These are phyloP conservation scores for Jaenimonas drosophilae DNA, from an alignment of 208 protist species.

Conservation along the genomic window DNA sequence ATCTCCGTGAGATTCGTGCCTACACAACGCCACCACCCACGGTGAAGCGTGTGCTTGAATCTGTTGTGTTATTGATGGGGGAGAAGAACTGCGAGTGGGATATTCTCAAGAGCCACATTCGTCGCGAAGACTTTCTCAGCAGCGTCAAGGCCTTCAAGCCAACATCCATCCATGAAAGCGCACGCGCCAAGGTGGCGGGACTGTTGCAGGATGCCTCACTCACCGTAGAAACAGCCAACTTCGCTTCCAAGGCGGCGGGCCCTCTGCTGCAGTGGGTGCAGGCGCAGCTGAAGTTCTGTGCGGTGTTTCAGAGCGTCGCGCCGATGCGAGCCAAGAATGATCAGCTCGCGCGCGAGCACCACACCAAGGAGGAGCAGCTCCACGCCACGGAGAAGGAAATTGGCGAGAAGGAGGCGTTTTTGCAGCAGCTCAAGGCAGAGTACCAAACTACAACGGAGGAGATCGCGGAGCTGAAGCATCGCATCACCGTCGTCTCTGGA, in stretches of 20 bases:
- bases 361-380: slow-evolving; percentile 40
- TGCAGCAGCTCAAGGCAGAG: slow-evolving; percentile 87
- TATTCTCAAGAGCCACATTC: slow-evolving; percentile 88
- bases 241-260: slow-evolving; percentile 94
- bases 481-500: slow-evolving; percentile 67
- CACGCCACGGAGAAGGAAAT: slow-evolving; percentile 72
- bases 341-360: slow-evolving; percentile 69
- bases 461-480: slow-evolving; percentile 85
- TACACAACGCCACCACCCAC: slow-evolving; percentile 94
- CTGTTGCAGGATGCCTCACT: slow-evolving; percentile 91
- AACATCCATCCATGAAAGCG: slow-evolving; percentile 56
- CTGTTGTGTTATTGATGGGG: slow-evolving; percentile 83
- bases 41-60: slow-evolving; percentile 93
- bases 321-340: slow-evolving; percentile 93
- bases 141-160: slow-evolving; percentile 94
- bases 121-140: slow-evolving; percentile 91
- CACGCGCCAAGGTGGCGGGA: slow-evolving; percentile 31
- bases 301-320: slow-evolving; percentile 86
- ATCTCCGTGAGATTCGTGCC: slow-evolving; percentile 96
- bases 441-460: slow-evolving; percentile 94
- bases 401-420: slow-evolving; percentile 69
- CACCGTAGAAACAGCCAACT: slow-evolving; percentile 91
- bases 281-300: slow-evolving; percentile 93
- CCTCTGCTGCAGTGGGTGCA: slow-evolving; percentile 96
- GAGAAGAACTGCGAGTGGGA: slow-evolving; percentile 84